A percentile compares a stretch with the other conserved stretches of the same genome.
Evolutionary conservation across 176 grass and related monocot genomes (phyloP).

Genomic region (Cymbopogon citratus): DNA sequence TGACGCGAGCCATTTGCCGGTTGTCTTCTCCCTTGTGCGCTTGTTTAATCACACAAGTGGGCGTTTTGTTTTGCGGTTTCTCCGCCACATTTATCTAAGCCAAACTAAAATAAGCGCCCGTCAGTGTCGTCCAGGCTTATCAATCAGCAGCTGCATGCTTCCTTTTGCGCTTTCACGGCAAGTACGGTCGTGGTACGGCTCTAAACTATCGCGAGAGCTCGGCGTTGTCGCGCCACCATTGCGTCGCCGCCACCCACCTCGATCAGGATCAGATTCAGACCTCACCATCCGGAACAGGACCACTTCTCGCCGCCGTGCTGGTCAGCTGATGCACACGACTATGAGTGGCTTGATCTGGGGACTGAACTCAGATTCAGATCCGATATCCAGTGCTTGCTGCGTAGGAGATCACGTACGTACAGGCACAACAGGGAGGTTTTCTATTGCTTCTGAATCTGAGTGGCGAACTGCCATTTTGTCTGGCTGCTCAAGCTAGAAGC

Average conservation of each 20-base stretch:
- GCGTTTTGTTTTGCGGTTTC: background rate
- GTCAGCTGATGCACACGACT: too few relatives aligned
- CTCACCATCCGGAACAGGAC: too few relatives aligned
- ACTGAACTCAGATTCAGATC: background rate
- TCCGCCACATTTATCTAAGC: conserved; percentile 5
- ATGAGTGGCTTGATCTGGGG: too few relatives aligned
- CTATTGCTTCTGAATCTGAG: conserved; percentile 12
- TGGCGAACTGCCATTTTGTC: background rate
- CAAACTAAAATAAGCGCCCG: background rate
- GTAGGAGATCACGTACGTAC: background rate
- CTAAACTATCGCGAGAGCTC: background rate
- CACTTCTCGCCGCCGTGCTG: too few relatives aligned
- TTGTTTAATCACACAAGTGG: conserved; percentile 18
- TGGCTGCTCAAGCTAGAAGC: background rate
- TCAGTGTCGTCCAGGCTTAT: background rate
- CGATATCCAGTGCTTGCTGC: background rate
- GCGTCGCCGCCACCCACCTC: conserved; percentile 10
- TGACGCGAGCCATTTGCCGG: conserved; percentile 40
- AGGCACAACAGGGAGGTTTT: background rate
- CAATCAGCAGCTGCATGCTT: background rate
- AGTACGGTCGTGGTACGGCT: conserved; percentile 47
- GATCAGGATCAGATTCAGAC: background rate
- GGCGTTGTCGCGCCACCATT: conserved; percentile 37
- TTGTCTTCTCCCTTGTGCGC: conserved; percentile 15
- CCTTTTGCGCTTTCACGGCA: background rate